Evolutionary conservation across 805 yeast genomes (phyloP).

Genomic region (Yamadazyma sp.): DNA sequence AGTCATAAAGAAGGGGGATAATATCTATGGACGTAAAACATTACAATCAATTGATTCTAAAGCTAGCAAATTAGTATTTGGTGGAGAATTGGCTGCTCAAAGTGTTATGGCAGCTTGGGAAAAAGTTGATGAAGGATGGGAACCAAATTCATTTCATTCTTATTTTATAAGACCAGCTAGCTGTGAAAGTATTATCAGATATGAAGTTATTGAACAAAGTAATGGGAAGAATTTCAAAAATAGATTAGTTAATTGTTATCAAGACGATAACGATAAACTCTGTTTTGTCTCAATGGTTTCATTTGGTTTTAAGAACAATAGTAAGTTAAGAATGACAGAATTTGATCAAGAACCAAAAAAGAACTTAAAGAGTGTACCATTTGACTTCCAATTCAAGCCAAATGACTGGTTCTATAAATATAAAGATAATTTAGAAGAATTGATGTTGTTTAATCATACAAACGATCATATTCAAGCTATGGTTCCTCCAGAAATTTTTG

Average conservation of each 20-base stretch:
- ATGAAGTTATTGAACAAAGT: slow-evolving; percentile 28
- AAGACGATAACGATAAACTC: slow-evolving; percentile 23
- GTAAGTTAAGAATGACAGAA: slow-evolving; percentile 13
- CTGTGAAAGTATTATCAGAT: slow-evolving; percentile 24
- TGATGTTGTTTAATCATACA: slow-evolving; percentile 23
- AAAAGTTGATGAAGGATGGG: slow-evolving; percentile 22
- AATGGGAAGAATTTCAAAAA: slow-evolving; percentile 36
- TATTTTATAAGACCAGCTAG: slow-evolving; percentile 38
- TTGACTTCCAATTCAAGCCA: slow-evolving; percentile 29
- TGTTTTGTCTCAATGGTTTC: slow-evolving; percentile 36
- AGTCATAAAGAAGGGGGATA: slow-evolving; percentile 12
- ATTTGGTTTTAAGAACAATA: slow-evolving; percentile 28
- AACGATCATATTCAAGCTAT: slow-evolving; percentile 14
- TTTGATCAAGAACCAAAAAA: slow-evolving; percentile 15
- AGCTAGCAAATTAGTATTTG: slow-evolving; percentile 35
- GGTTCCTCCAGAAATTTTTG: slow-evolving; percentile 15
- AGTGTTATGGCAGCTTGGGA: slow-evolving; percentile 38
- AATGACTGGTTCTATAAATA: slow-evolving; percentile 25
- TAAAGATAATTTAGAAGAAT: slow-evolving; percentile 17
- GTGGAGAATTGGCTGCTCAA: slow-evolving; percentile 39
- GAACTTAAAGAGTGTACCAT: slow-evolving; percentile 22
- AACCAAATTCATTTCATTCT: slow-evolving; percentile 40
- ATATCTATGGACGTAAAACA: slow-evolving; percentile 16
- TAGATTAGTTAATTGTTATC: slow-evolving; percentile 31
- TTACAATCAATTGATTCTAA: slow-evolving; percentile 18